Conservation (phyloP, 2,329 filamentous ascomycete species). For the Phialophora verrucosa region DNA sequence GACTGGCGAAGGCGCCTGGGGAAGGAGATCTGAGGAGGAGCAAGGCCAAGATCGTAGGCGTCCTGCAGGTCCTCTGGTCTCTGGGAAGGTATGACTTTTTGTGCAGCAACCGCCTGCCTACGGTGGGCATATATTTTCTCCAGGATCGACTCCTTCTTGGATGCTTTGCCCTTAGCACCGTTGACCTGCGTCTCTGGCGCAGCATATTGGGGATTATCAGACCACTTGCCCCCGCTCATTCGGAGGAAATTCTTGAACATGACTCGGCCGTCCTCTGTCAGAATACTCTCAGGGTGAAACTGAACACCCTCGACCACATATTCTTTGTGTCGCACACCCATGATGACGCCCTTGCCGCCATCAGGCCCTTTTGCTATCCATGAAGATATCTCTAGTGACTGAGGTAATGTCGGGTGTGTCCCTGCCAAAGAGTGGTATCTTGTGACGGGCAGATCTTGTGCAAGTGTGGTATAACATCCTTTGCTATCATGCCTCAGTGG, state of each 20-base stretch:
- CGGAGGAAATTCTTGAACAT: conserved; percentile 94
- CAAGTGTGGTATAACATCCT: conserved; percentile 85
- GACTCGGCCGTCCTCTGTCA: conserved; percentile 82
- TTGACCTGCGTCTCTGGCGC: conserved; percentile 36
- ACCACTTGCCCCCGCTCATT: conserved; percentile 89
- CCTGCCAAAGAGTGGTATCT: conserved; percentile 96
- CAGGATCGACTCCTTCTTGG: conserved; percentile 76
- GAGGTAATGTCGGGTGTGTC: conserved; percentile 83
- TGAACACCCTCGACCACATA: conserved; percentile 93
- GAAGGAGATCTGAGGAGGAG: conserved; percentile 83
- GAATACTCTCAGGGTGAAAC: conserved; percentile 96
- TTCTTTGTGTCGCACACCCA: conserved; percentile 94
- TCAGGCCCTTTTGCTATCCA: conserved; percentile 80
- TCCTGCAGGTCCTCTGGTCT: conserved; percentile 82
- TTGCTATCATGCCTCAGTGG: conserved; percentile 85
- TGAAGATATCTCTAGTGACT: conserved; percentile 85
- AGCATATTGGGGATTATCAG: conserved; percentile 39
- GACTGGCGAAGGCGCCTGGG: conserved; percentile 78
- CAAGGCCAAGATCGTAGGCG: conserved; percentile 80
- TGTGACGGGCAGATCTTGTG: conserved; percentile 83
- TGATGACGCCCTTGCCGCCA: conserved; percentile 83
- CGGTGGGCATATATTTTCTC: conserved; percentile 89
- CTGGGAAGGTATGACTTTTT: conserved; percentile 85
- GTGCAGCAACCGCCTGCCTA: conserved; percentile 73
- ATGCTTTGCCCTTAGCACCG: conserved; percentile 27